Conservation (phyloP, 2,329 filamentous ascomycete genomes). For the Penicillium olsonii region DNA sequence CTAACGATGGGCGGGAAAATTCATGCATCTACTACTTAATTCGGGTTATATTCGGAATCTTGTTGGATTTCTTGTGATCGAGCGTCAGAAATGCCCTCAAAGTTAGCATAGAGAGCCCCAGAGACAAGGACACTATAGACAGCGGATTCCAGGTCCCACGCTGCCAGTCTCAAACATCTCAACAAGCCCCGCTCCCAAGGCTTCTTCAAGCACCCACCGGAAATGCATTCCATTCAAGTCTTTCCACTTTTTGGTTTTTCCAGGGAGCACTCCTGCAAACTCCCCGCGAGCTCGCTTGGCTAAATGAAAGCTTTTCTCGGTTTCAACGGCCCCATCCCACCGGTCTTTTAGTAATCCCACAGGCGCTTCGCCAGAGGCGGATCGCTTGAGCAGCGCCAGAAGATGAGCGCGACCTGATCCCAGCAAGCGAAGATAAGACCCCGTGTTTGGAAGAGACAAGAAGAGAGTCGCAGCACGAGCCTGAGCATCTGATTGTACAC, state of each 20-base stretch:
- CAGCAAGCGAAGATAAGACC: constrained; percentile 60
- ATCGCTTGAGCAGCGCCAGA: constrained; percentile 54
- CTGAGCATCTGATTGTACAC: constrained; percentile 23
- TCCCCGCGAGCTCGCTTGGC: constrained; percentile 59
- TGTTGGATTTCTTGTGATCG: too few relatives aligned
- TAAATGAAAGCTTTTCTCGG: constrained; percentile 44
- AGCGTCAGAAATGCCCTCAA: too few relatives aligned
- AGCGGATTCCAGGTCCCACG: constrained; percentile 57
- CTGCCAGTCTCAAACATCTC: constrained; percentile 66
- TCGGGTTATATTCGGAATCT: too few relatives aligned
- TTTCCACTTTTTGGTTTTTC: constrained; percentile 65
- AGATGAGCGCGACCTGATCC: constrained; percentile 57
- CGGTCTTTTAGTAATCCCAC: constrained; percentile 57
- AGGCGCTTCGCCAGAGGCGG: constrained; percentile 56
- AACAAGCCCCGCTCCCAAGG: constrained; percentile 60
- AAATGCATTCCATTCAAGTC: constrained; percentile 61
- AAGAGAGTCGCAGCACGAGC: constrained; percentile 43
- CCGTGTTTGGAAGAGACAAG: constrained; percentile 61
- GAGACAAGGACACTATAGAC: constrained; percentile 27
- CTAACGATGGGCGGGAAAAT: too few relatives aligned
- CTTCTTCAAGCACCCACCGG: constrained; percentile 63
- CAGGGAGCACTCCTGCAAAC: constrained; percentile 56
- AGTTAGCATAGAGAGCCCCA: too few relatives aligned
- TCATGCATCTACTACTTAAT: too few relatives aligned
- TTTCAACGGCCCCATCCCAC: constrained; percentile 64